Base-by-base conservation (phyloP, 768 basidiomycete genomes). In the Infundibulicybe gibba region DNA sequence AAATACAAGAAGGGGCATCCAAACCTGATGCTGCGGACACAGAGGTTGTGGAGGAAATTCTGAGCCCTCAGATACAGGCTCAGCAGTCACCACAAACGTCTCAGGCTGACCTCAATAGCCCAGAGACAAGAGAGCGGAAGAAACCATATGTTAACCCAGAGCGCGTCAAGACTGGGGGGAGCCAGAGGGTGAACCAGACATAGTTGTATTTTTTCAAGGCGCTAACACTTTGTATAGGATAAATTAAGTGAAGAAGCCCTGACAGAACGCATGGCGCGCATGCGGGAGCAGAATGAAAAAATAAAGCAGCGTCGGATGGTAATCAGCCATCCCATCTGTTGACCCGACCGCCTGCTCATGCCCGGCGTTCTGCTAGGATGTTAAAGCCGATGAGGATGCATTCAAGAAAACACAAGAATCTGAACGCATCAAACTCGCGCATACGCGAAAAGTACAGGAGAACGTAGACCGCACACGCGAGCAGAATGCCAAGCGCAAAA, bases 91-190 rank as follows among this genome's bases (percentile, higher is more conserved):
- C 25, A 25, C 57, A 53, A 31, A 51, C 56, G 16, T 38, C 49
- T 12, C 20, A 40, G 30, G 35, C 65, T 6, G 38, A 58, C 13
- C 51, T 51, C 32, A 45, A 53, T 37, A 45, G 49, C 43, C 52
- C 53, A 20, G 56, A 60, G 30, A 49, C 56, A 48, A 68, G 64
- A 59, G 74, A 80, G 57, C 81, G 81, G 68, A 83, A 79, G 65
- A 80, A 76, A 52, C 85, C 85, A 2, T 92, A 92, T 71, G 73
- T 88, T 40, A 90, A 91, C 64, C 82, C 76, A 6, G 87, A 90
- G 58, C 85, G 89, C 64, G 84, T 91, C 69, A 89, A 80, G 68
- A 91, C 90, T 8, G 88, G 89, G 12, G 90, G 87, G 13, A 56
- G 74, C 19, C 84, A 85, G 54, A 77, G 86, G 60, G 90, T 90